Evolutionary conservation across 257 asterid genomes (phyloP).

Genomic region (Fraxinus cuspidata): DNA sequence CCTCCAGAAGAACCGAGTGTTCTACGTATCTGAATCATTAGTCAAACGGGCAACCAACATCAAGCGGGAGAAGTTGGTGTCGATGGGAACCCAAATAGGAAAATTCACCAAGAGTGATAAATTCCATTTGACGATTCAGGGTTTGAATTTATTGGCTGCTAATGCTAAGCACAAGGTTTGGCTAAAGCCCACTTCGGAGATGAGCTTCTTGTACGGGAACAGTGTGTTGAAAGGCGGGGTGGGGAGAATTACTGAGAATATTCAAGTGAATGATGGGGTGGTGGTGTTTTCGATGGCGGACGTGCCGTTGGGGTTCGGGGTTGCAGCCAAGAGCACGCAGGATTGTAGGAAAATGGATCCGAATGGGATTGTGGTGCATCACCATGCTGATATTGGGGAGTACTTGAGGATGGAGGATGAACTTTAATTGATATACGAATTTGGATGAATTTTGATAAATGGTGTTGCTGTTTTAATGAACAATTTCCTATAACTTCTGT

Average conservation of each 20-base stretch:
- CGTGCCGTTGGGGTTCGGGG: slow-evolving; percentile 84
- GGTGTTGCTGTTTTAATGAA: neutral
- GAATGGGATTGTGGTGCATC: slow-evolving; percentile 76
- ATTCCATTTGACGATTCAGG: slow-evolving; percentile 66
- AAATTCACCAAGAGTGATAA: slow-evolving; percentile 75
- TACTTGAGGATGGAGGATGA: slow-evolving; percentile 93
- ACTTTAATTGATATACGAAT: slow-evolving; percentile 35
- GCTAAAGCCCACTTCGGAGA: slow-evolving; percentile 86
- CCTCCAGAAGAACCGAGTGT: slow-evolving; percentile 73
- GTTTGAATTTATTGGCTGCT: slow-evolving; percentile 64
- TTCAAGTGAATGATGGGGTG: slow-evolving; percentile 77
- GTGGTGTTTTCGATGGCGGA: slow-evolving; percentile 88
- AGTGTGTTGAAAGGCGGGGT: slow-evolving; percentile 88
- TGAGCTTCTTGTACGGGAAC: slow-evolving; percentile 84
- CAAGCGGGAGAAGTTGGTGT: slow-evolving; percentile 71
- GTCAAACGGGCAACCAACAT: slow-evolving; percentile 84
- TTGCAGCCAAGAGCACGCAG: slow-evolving; percentile 81
- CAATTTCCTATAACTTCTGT: too few species aligned
- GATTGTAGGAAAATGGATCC: slow-evolving; percentile 91
- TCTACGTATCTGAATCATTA: slow-evolving; percentile 80
- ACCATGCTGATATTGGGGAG: slow-evolving; percentile 87
- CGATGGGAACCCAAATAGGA: slow-evolving; percentile 82
- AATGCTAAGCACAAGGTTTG: slow-evolving; percentile 89
- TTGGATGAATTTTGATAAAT: neutral
- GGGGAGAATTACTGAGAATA: slow-evolving; percentile 88